Evolutionary conservation across 2,329 filamentous ascomycete species (phyloP), one percentile per base, ranked within the genome.

Genomic region (Fusarium sterilihyphosum): DNA sequence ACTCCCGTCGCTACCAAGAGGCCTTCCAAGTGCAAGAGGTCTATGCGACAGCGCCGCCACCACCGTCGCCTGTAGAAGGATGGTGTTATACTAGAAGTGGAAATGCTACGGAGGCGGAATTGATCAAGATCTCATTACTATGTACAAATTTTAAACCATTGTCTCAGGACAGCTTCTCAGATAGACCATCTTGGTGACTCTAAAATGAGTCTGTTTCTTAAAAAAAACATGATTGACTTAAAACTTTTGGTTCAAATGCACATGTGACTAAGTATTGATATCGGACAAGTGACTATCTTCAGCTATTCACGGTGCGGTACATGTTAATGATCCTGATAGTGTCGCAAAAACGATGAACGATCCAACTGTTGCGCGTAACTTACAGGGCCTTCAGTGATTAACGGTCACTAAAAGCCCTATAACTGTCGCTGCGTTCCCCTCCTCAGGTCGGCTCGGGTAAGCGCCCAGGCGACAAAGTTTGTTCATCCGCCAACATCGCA

Each of bases 61-160:
- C 44, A 40, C 20, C 60, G 31, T n/a, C 52, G 33, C 12, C 17
- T 59, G 24, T 65, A 70, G 46, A 38, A 6, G 17, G 13, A 5
- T 4, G 17, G 1, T 2, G 2, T 8, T 18, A 10, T 2, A 18
- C 3, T 14, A 41, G 8, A 11, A 26, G 18, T 13, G n/a, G 26
- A 40, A 59, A 35, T 22, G 14, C 5, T 1, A 24, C 16, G 8
- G 3, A 18, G 20, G 29, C 10, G n/a, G 49, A 16, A 35, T 37
- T 37, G 56, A 49, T 35, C 6, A 20, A 22, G 31, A 29, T n/a
- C 43, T n/a, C 35, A 47, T 60, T 70, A 54, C n/a, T 5, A 56
- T 70, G 58, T 70, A 70, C 46, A 70, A 65, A 66, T 5, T 66
- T 70, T 54, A 65, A 38, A 69, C 17, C 16, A n/a, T 35, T 44